A percentile compares a stretch with the other conserved stretches of the same genome.
These are phyloP conservation scores for Penicillium steckii DNA, from an alignment of 495 filamentous ascomycete genomes.

Conservation along the genomic window DNA sequence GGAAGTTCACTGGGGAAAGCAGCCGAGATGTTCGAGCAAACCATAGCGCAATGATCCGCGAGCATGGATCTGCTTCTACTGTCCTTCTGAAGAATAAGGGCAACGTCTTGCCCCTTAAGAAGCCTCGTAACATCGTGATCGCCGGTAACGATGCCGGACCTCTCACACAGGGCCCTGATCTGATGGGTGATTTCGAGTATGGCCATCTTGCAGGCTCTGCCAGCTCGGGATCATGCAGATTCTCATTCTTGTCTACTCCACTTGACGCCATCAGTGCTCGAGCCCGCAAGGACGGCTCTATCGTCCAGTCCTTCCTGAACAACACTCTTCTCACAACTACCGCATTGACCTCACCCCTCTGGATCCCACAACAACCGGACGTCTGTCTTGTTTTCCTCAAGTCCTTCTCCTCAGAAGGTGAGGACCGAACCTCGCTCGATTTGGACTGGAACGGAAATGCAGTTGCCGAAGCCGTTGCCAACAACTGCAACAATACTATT, in stretches of 20 bases:
- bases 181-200: slow-evolving; percentile 46
- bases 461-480: slow-evolving; percentile 56
- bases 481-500: slow-evolving; percentile 58
- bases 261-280: slow-evolving; percentile 57
- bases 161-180: slow-evolving; percentile 42
- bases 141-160: slow-evolving; percentile 64
- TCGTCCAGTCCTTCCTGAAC: slow-evolving; percentile 37
- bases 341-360: slow-evolving; percentile 40
- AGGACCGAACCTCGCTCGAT: slow-evolving; percentile 52
- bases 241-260: slow-evolving; percentile 53
- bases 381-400: slow-evolving; percentile 62
- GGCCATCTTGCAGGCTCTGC: slow-evolving; percentile 59
- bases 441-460: slow-evolving; percentile 50
- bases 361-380: slow-evolving; percentile 46
- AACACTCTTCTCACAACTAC: slow-evolving; percentile 36
- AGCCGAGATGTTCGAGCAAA: slow-evolving; percentile 52
- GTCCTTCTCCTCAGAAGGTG: slow-evolving; percentile 55
- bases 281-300: slow-evolving; percentile 51
- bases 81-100: slow-evolving; percentile 64
- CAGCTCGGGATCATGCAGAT: slow-evolving; percentile 55
- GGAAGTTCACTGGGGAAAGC: slow-evolving; percentile 50
- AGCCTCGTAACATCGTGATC: slow-evolving; percentile 50
- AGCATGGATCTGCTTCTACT: slow-evolving; percentile 56
- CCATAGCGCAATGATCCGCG: slow-evolving; percentile 51
- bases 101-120: slow-evolving; percentile 51